A percentile compares a stretch with the other conserved stretches of the same genome.
Evolutionary conservation across 2,329 filamentous ascomycete species (phyloP).

Genomic region (Trichoderma breve): DNA sequence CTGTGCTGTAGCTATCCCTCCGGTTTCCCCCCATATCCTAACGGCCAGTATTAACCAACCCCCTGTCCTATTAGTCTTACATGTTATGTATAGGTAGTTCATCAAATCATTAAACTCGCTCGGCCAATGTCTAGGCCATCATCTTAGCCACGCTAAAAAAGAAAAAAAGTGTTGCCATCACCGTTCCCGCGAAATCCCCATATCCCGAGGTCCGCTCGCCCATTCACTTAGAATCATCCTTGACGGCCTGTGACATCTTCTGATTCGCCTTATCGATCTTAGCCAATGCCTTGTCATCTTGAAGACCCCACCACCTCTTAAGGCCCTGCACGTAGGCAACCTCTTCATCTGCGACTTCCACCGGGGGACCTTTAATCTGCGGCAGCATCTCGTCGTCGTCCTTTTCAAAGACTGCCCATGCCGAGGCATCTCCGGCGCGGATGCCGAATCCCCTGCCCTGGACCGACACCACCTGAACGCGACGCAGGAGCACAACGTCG

Average conservation of each 20-base stretch:
- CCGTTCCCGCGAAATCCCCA: neutral
- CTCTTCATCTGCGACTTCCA: slow-evolving; percentile 55
- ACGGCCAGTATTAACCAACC: neutral
- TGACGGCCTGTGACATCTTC: slow-evolving; percentile 32
- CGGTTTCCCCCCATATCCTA: neutral
- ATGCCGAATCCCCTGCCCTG: slow-evolving; percentile 56
- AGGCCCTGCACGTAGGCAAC: slow-evolving; percentile 48
- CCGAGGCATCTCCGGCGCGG: slow-evolving; percentile 52
- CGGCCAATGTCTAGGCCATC: neutral
- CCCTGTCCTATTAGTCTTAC: neutral
- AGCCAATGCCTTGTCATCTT: slow-evolving; percentile 46
- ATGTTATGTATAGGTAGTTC: slow-evolving; percentile 4
- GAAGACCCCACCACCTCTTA: slow-evolving; percentile 47
- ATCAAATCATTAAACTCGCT: neutral
- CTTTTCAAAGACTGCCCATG: slow-evolving; percentile 61
- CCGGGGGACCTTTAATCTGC: slow-evolving; percentile 59
- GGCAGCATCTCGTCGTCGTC: slow-evolving; percentile 40
- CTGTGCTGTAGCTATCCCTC: neutral
- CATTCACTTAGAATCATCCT: slow-evolving; percentile 27
- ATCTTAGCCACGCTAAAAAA: neutral
- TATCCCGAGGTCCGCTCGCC: neutral
- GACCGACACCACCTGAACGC: slow-evolving; percentile 54
- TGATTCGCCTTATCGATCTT: slow-evolving; percentile 50
- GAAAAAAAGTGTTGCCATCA: neutral
- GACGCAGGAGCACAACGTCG: slow-evolving; percentile 57